Conservation (phyloP, 2,329 filamentous ascomycete species). For the Xylaria sp. region DNA sequence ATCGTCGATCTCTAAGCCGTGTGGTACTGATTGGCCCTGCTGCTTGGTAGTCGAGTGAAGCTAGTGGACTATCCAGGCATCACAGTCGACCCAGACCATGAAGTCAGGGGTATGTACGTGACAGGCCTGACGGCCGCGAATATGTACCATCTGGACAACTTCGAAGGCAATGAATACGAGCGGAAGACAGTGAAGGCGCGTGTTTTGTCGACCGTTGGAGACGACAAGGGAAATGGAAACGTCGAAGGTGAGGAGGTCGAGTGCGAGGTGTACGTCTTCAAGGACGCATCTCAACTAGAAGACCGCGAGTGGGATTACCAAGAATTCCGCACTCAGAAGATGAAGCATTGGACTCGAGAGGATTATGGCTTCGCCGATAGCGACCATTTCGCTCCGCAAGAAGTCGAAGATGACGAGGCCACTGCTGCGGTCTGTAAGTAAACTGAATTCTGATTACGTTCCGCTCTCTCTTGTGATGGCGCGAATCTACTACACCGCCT, state of each 20-base stretch:
- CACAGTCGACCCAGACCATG: constrained; percentile 47
- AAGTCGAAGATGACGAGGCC: constrained; percentile 22
- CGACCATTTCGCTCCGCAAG: constrained; percentile 26
- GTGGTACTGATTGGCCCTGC: not conserved
- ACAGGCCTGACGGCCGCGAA: constrained; percentile 74
- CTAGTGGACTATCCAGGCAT: constrained; percentile 78
- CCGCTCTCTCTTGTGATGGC: not conserved
- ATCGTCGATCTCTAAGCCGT: not conserved
- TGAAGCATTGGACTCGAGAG: constrained; percentile 49
- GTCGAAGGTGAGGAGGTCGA: constrained; percentile 43
- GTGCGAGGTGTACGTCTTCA: constrained; percentile 63
- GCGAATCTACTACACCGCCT: not conserved
- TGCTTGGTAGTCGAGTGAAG: constrained; percentile 48
- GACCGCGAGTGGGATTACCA: constrained; percentile 81
- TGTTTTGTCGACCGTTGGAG: constrained; percentile 37
- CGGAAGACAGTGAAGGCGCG: constrained; percentile 31
- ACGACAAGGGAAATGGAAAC: constrained; percentile 37
- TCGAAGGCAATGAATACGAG: constrained; percentile 65
- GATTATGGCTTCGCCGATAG: constrained; percentile 41
- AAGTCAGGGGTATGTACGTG: constrained; percentile 70
- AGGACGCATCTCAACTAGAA: constrained; percentile 51
- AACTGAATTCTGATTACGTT: not conserved
- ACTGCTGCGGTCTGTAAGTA: constrained; percentile 25
- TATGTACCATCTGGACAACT: constrained; percentile 68
- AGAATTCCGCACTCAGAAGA: constrained; percentile 72